Base-by-base conservation (phyloP, 2,329 filamentous ascomycete genomes). In the Trematosphaeria pertusa region DNA sequence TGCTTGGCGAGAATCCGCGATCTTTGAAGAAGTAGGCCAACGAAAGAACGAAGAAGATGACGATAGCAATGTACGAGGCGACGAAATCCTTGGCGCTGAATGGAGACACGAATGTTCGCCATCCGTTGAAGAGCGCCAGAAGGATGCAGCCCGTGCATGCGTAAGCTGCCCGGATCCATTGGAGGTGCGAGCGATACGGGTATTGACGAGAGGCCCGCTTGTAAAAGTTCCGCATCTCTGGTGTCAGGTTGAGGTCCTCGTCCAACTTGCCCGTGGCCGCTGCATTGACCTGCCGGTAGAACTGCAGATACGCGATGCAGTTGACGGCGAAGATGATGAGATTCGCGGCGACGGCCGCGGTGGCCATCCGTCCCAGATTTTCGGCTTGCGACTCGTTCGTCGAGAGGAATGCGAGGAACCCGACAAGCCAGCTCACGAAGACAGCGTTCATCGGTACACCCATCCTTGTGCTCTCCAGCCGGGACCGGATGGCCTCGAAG, bases 361-460 rank as follows among this genome's bases (percentile, higher is more conserved):
- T 54, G 3, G 59, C 58, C 46, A 71, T 59, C 19, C 62, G 46
- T 31, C 64, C 65, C 6, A 70, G 48, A 15, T 50, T 48, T 59
- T 69, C 36, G 15, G 26, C 12, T 17, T 52, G 48, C 9, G 43
- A 26, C 2, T 17, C n/a, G n/a, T 62, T 62, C 6, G 50, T 52
- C 3, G 64, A 59, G 9, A 70, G 52, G 39, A 70, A 71, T 2
- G 62, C 62, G 3, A 73, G 47, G 20, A 67, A 66, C 1, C 59
- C 68, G 42, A 73, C 59, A 5, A 66, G 34, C 69, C 69, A 71
- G 41, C 61, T 67, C 1, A 56, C 36, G 19, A 71, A 53, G n/a
- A 73, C 64, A 3, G 70, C 63, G 21, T 56, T 61, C 19, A 62
- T 54, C 1, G 71, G 71, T 2, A 72, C 69, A 9, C 70, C 70